Base-by-base conservation (phyloP, 148 eudicot species). In the Camellia japonica region DNA sequence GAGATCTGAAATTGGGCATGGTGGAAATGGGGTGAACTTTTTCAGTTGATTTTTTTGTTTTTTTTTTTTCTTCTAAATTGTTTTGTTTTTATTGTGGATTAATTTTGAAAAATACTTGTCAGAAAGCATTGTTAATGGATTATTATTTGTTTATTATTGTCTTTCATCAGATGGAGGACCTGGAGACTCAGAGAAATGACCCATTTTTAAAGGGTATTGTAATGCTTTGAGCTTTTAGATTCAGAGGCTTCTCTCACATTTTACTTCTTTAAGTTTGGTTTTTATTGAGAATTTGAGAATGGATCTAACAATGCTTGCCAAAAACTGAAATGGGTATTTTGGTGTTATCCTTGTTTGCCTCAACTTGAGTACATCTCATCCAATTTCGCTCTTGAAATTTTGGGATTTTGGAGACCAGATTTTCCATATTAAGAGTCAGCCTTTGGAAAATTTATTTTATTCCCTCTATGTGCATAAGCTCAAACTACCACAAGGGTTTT, bases 1-100 rank as follows among this genome's bases (percentile, higher is more conserved):
- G 30, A 70, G 74, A 70, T 70, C 74, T 70, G 74, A 49, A 70
- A 47, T 70, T 70, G 5, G 52, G 74, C 38, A 19, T 11, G 11
- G 58, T 55, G 11, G 58, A 55, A 55, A n/a, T 46, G 58, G 4
- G 74, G n/a, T 70, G 74, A 70, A 46, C 73, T 70, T 47, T 70
- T 47, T 70, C 15, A 70, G 16, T 70, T 18, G 8, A n/a, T 7
- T 46, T 70, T 44, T 68, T 9, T 6, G 70, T 2, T 70, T 9
- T 16, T 46, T 69, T 3, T 69, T 69, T 44, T 30, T 1, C 38
- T 30, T 30, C 38, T 30, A 30, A 30, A 30, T 30, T 30, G 38
- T 49, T 49, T 49, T 49, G 51, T 49, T 49, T 49, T 49, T 49
- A 49, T 4, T 4, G 52, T 7, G 6, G 7, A 7, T 49, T 49